Percentiles rank a stretch among this genome's conserved stretches.
These are phyloP conservation scores for Globisporangium iwayamae DNA, from an alignment of 352 stramenopile genomes.

Conservation along the genomic window DNA sequence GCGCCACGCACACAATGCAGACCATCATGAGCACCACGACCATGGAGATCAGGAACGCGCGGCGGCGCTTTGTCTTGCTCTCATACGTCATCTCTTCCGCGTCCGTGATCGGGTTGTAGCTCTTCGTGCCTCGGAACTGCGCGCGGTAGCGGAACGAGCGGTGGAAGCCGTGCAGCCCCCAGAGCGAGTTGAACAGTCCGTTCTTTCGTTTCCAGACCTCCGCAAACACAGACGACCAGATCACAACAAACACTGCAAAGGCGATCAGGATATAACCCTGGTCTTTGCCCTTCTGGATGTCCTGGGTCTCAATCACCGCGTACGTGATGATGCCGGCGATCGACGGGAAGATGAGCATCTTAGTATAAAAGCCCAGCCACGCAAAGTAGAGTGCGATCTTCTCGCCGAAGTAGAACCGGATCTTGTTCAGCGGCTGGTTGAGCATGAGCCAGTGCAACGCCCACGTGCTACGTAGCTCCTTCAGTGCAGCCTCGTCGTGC, in stretches of 20 bases:
- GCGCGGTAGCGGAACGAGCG: slow-evolving; percentile 68
- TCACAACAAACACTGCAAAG: slow-evolving; percentile 80
- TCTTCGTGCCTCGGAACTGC: slow-evolving; percentile 80
- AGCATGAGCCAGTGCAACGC: slow-evolving; percentile 73
- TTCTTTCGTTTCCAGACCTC: slow-evolving; percentile 90
- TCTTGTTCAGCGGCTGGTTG: slow-evolving; percentile 83
- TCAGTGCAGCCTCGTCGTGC: slow-evolving; percentile 68
- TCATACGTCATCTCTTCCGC: slow-evolving; percentile 65
- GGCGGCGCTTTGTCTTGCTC: slow-evolving; percentile 51
- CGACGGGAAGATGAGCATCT: slow-evolving; percentile 83
- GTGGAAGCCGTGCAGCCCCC: slow-evolving; percentile 81
- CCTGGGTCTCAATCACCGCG: slow-evolving; percentile 42
- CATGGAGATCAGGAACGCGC: slow-evolving; percentile 51
- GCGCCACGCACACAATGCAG: slow-evolving; percentile 59
- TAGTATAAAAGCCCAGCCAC: slow-evolving; percentile 92
- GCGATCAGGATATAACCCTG: slow-evolving; percentile 71
- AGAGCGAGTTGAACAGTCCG: slow-evolving; percentile 76
- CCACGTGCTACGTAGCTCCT: slow-evolving; percentile 72
- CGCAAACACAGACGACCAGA: slow-evolving; percentile 87
- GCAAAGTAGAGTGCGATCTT: slow-evolving; percentile 91
- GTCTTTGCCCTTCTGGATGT: slow-evolving; percentile 35
- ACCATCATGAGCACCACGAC: slow-evolving; percentile 76
- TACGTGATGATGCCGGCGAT: slow-evolving; percentile 81
- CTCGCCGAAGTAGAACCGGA: slow-evolving; percentile 90
- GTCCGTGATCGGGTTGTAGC: slow-evolving; percentile 65